A percentile compares a stretch with the other conserved stretches of the same genome.
Conservation (phyloP, 345 rosid genomes). For the Euphorbia tirucalli region DNA sequence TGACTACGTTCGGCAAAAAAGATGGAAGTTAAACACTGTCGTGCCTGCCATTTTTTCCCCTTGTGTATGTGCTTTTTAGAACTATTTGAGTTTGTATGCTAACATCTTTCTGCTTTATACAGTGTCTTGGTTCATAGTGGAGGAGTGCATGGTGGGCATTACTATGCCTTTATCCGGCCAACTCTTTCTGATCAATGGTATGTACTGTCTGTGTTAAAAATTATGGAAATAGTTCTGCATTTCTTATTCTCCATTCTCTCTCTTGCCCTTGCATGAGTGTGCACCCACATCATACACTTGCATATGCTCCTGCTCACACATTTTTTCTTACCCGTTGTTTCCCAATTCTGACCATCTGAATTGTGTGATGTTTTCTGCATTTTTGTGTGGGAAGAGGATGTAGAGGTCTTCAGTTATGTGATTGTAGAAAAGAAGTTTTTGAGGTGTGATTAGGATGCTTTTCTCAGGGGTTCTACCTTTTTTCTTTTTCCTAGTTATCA, state of each 20-base stretch:
- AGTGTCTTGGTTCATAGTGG: conserved; percentile 98
- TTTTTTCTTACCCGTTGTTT: neutral
- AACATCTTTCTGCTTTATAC: conserved; percentile 14
- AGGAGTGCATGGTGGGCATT: conserved; percentile 97
- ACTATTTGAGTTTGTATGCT: neutral
- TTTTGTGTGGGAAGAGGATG: neutral
- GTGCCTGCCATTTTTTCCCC: neutral
- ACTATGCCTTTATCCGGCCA: conserved; percentile 96
- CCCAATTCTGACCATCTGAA: neutral
- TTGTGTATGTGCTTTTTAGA: neutral
- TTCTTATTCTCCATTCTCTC: neutral
- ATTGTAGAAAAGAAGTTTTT: neutral
- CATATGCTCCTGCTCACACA: neutral
- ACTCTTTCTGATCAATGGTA: conserved; percentile 95
- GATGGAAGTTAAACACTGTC: neutral
- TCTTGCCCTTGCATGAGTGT: neutral
- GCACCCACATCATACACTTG: neutral
- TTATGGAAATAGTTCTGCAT: neutral
- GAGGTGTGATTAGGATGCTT: neutral
- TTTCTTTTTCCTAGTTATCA: neutral
- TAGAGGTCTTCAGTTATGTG: neutral
- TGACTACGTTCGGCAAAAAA: conserved; percentile 1
- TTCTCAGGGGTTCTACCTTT: neutral
- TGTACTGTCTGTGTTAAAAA: conserved; percentile 15
- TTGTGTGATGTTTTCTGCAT: neutral